Conservation (phyloP, 225 moss, liverwort and hornwort species). For the Asterella californica region DNA sequence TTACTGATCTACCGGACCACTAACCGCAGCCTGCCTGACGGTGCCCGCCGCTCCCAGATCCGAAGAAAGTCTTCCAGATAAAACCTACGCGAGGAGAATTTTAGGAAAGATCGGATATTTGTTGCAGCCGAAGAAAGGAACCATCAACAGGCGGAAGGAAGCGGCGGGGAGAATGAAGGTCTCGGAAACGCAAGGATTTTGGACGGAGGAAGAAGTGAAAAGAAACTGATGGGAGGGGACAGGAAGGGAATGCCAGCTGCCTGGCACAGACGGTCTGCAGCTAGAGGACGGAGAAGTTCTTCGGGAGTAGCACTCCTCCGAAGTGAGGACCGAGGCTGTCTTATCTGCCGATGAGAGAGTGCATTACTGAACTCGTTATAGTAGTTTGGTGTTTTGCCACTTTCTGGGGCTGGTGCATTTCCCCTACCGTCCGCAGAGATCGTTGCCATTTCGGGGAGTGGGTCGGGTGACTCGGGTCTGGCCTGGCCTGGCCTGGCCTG, state of each 20-base stretch:
- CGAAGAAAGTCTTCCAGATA: no score
- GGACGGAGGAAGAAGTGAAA: neutral
- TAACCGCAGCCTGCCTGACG: no score
- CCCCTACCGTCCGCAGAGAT: neutral
- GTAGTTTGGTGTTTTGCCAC: no score
- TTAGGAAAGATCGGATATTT: no score
- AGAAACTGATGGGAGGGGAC: neutral
- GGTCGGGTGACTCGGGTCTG: no score
- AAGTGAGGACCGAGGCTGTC: constrained; percentile 8
- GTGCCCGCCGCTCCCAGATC: no score
- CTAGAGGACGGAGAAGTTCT: neutral
- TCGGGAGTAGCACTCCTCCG: neutral
- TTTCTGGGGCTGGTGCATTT: neutral
- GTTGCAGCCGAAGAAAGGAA: no score
- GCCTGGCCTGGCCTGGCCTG: neutral
- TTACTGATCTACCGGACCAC: no score
- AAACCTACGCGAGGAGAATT: no score
- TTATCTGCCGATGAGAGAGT: neutral
- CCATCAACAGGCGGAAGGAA: no score
- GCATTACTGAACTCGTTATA: neutral
- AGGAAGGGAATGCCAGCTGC: neutral
- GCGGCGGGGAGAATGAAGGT: neutral
- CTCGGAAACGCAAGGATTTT: neutral
- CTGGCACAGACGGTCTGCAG: neutral
- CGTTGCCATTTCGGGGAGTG: constrained; percentile 4